Evolutionary conservation across 2,329 filamentous ascomycete species (phyloP), one percentile per base, ranked within the genome.

Genomic region (Leptoxyphium fumago): DNA sequence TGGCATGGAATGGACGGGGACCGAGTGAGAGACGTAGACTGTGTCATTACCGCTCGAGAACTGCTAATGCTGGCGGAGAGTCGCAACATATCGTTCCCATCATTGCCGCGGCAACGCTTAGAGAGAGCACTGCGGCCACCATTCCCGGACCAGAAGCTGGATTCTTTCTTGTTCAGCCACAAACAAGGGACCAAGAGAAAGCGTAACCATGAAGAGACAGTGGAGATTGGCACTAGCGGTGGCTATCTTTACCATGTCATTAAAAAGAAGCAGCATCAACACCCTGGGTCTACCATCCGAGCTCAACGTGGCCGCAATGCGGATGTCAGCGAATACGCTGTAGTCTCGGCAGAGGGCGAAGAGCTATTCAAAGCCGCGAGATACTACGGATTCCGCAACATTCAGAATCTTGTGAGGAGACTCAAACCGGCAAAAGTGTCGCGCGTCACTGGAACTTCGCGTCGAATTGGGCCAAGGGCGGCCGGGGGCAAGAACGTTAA

Each of bases 301-400:
- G 75, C 77, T 5, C 73, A 75, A 28, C 77, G 82, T 32, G 91
- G 91, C 32, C 78, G 91, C 36, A 98, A 98, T 58, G 76, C 80
- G 26, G 91, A 98, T 60, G 89, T 96, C 1, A 74, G 88, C 26
- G 91, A 96, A 56, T 95, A 91, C 60, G 70, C 73, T 2, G 72
- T 95, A 17, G 64, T 74, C 1, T 74, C 75, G 10, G 42, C 52
- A 1, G 58, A 61, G 2, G 62, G 68, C 28, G 48, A 61, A 40
- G 55, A 59, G 34, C 62, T 93, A 2, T 78, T 93, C 66, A 84
- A 78, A 59, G 82, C 85, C 15, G 89, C 89, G 3, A 79, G 91
- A 42, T 98, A 89, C 64, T 98, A 98, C 61, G 91, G 91, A 5
- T 98, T 98, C 70, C 76, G 91, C 43, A 98, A 98, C 58, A 98